phyloP scores from a whole-genome alignment of 1,284 basidiomycete species.

The Schizopora paradoxa region DNA sequence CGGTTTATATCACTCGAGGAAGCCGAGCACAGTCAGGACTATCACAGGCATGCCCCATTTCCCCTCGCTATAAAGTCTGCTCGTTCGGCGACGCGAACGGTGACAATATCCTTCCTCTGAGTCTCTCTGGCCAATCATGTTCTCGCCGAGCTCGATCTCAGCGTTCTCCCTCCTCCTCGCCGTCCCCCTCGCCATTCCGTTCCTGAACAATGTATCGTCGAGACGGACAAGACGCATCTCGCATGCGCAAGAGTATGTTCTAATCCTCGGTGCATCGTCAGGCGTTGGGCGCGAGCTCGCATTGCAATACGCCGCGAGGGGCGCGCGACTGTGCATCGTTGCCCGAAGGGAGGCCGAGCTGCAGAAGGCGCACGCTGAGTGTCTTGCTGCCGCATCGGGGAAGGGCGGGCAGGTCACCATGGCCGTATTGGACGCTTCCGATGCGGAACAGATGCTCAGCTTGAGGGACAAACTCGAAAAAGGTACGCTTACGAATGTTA shows the following conservation, averaged over 20 bases:
- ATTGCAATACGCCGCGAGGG: conserved; percentile 64
- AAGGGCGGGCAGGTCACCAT: conserved; percentile 31
- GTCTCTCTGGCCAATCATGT: too few species aligned
- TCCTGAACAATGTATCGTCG: neutral
- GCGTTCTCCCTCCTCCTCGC: neutral
- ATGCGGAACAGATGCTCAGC: conserved; percentile 61
- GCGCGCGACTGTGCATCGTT: conserved; percentile 73
- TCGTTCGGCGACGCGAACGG: too few species aligned
- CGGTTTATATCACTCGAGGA: too few species aligned
- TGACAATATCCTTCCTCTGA: too few species aligned
- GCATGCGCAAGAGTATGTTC: conserved; percentile 55
- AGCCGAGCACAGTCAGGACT: too few species aligned
- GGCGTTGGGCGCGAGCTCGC: conserved; percentile 81
- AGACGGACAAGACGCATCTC: conserved; percentile 29
- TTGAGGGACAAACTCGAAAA: conserved; percentile 52
- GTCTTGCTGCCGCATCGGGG: conserved; percentile 29
- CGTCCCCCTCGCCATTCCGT: conserved; percentile 2
- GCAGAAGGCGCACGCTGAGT: conserved; percentile 58
- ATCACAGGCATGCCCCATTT: too few species aligned
- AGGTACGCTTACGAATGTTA: conserved; percentile 37
- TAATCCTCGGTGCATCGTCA: conserved; percentile 77
- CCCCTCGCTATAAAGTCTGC: too few species aligned
- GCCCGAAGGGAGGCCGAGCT: conserved; percentile 61
- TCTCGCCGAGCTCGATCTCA: neutral
- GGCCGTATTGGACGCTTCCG: conserved; percentile 60